These are phyloP conservation scores for Talaromyces pinophilus DNA, from an alignment of 2,329 filamentous ascomycete genomes.

Conservation along the genomic window DNA sequence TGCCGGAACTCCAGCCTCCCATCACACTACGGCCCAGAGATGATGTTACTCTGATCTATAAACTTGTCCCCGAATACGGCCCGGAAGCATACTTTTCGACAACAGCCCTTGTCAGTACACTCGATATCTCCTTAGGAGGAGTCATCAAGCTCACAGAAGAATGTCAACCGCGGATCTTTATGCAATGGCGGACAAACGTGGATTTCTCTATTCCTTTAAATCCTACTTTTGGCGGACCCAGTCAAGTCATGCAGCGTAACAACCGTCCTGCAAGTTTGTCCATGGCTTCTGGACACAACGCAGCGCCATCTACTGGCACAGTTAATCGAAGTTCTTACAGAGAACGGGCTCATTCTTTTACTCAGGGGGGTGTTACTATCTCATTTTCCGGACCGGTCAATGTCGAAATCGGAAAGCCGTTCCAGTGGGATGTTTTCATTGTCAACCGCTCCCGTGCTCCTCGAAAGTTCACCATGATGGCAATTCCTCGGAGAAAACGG, in stretches of 20 bases:
- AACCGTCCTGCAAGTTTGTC: slow-evolving; percentile 50
- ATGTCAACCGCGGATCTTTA: slow-evolving; percentile 48
- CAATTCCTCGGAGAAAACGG: slow-evolving; percentile 53
- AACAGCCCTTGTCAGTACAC: slow-evolving; percentile 41
- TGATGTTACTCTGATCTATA: slow-evolving; percentile 60
- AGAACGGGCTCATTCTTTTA: slow-evolving; percentile 41
- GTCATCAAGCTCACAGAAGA: slow-evolving; percentile 43
- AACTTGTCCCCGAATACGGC: slow-evolving; percentile 46
- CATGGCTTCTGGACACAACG: slow-evolving; percentile 32
- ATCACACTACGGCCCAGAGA: slow-evolving; percentile 55
- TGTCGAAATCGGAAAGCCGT: slow-evolving; percentile 54
- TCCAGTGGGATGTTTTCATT: slow-evolving; percentile 60
- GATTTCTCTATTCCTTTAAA: slow-evolving; percentile 52
- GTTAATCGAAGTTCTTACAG: slow-evolving; percentile 38
- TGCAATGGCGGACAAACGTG: slow-evolving; percentile 53
- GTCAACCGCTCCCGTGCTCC: slow-evolving; percentile 58
- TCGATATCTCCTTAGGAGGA: slow-evolving; percentile 52
- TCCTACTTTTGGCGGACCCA: slow-evolving; percentile 49
- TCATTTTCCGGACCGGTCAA: slow-evolving; percentile 56
- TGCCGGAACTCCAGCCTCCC: slow-evolving; percentile 38
- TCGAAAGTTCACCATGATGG: slow-evolving; percentile 57
- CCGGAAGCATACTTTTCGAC: slow-evolving; percentile 40
- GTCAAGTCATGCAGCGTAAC: slow-evolving; percentile 47
- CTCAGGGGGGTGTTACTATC: slow-evolving; percentile 54
- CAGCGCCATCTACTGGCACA: slow-evolving; percentile 24